Percentiles rank a stretch among this genome's conserved stretches.
These are phyloP conservation scores for Trametes cingulata DNA, from an alignment of 768 basidiomycete genomes.

Conservation along the genomic window DNA sequence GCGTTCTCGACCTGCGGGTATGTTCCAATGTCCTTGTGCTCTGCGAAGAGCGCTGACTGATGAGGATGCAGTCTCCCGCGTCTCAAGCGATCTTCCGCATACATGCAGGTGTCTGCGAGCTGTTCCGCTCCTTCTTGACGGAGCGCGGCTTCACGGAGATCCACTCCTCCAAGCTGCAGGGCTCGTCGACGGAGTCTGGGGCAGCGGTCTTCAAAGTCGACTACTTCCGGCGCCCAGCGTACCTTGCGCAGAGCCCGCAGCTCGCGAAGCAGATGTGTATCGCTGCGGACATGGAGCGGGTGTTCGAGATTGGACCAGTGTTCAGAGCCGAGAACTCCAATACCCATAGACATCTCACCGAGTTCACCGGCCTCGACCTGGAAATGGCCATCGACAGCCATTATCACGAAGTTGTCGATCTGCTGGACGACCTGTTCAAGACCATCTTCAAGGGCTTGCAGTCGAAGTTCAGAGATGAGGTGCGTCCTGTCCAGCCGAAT, in stretches of 20 bases:
- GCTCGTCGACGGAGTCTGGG: conserved; percentile 93
- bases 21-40: conserved; percentile 29
- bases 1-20: conserved; percentile 91
- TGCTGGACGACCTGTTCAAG: conserved; percentile 84
- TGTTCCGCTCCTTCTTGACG: conserved; percentile 84
- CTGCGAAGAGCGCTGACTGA: neutral
- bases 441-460: conserved; percentile 83
- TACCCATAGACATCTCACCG: conserved; percentile 97
- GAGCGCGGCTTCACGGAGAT: conserved; percentile 85
- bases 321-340: conserved; percentile 98
- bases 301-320: conserved; percentile 95
- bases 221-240: conserved; percentile 96
- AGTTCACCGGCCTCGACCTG: conserved; percentile 97
- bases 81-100: conserved; percentile 95
- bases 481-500: conserved; percentile 37
- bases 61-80: conserved; percentile 50
- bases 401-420: conserved; percentile 95
- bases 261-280: conserved; percentile 99
- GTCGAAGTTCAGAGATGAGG: conserved; percentile 75
- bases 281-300: conserved; percentile 95
- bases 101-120: conserved; percentile 80
- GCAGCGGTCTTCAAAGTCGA: conserved; percentile 97
- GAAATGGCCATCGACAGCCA: conserved; percentile 99
- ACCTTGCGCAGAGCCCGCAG: conserved; percentile 95
- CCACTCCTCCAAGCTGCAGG: conserved; percentile 94